Conservation (phyloP, 179 eudicot species). For the Silene noctiflora region DNA sequence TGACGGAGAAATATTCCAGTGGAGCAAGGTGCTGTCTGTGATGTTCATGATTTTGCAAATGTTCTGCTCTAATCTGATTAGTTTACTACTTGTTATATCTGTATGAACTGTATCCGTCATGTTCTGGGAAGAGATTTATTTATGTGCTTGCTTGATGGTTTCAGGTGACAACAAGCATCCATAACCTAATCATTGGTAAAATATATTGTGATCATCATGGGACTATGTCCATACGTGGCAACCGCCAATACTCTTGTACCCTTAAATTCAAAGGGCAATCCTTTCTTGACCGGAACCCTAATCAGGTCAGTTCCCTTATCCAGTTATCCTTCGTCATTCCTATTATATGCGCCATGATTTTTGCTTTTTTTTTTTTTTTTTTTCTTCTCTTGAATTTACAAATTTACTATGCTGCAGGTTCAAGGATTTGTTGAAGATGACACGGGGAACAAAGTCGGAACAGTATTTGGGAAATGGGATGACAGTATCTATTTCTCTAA, state of each 20-base stretch:
- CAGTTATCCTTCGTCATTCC: no score
- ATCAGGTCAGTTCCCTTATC: conserved; percentile 49
- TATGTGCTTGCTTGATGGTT: conserved; percentile 17
- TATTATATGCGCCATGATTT: not conserved
- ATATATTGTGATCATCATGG: conserved; percentile 91
- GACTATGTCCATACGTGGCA: conserved; percentile 75
- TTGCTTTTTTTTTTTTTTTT: not conserved
- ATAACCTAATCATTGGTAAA: conserved; percentile 84
- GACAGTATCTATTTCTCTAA: conserved; percentile 53
- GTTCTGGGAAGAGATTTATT: not conserved
- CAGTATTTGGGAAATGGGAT: conserved; percentile 79
- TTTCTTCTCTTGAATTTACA: no score
- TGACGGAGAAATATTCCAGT: conserved; percentile 79
- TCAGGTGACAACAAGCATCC: conserved; percentile 87
- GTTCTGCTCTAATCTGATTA: not conserved
- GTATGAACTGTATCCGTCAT: not conserved
- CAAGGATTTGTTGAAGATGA: conserved; percentile 78
- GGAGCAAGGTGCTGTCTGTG: conserved; percentile 65
- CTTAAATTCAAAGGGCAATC: conserved; percentile 90
- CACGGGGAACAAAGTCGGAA: conserved; percentile 55
- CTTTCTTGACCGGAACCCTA: conserved; percentile 81
- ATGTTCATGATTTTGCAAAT: not conserved
- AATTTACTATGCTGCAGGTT: conserved; percentile 43
- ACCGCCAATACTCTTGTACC: conserved; percentile 74
- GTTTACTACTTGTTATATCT: no score